Evolutionary conservation across 768 basidiomycete genomes (phyloP), one percentile per base, ranked within the genome.

Genomic region (Trametes coccinea): DNA sequence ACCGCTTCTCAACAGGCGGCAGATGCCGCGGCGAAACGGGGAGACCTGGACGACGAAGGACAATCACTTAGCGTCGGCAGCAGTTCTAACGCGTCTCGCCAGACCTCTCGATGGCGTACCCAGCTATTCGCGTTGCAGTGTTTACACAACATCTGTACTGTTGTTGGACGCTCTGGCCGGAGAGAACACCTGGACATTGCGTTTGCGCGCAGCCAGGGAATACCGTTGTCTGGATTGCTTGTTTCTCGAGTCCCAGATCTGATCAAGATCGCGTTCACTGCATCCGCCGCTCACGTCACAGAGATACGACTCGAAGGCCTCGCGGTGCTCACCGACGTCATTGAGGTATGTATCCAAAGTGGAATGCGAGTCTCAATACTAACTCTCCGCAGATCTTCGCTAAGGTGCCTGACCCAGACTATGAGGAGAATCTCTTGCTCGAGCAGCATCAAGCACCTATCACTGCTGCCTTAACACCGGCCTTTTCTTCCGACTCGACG

Each of bases 401-500:
- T 2, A 75, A 79, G 31, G 84, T 92, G 5, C 91, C 93, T 0
- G 97, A 99, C 75, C 93, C 95, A 2, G 94, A 94, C 54, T 98
- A 93, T 67, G 90, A 92, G 37, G 93, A 93, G 61, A 86, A 92
- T 0, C 79, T 95, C 5, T 78, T 99, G 2, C 83, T 99, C 11
- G 96, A 99, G 71, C 97, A 99, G 72, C 91, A 97, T 73, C 97
- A 99, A 76, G 96, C 97, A 0, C 96, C 97, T 0, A 96, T 99
- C 61, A 97, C 96, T 2, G 94, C 97, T 17, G 97, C 97, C 0
- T 81, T 98, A 16, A 98, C 96, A 0, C 96, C 97, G 0, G 95
- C 95, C 0, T 98, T 99, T 70, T 94, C 93, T 1, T 82, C 93
- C 0, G 97, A 98, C 71, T 93, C 95, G 0, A 93, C 94, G 0